Conservation (phyloP, 2,329 filamentous ascomycete species). For the Coniochaeta pulveracea region DNA sequence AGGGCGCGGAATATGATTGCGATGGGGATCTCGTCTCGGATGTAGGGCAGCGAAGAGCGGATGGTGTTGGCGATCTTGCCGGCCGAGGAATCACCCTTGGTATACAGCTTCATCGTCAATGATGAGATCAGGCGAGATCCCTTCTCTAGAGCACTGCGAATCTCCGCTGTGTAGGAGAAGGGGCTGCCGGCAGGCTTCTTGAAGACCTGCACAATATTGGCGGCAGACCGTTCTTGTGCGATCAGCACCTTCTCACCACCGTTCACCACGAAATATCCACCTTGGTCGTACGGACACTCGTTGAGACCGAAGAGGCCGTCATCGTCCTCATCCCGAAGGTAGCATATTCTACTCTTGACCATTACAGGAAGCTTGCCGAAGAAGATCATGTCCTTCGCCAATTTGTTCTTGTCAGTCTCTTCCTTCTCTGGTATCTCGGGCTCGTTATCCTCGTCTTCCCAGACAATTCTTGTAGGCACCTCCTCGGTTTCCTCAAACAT, state of each 20-base stretch:
- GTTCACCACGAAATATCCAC: constrained; percentile 98
- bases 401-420: constrained; percentile 38
- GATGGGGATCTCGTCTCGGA: constrained; percentile 87
- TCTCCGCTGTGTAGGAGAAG: constrained; percentile 89
- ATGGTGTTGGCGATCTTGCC: constrained; percentile 80
- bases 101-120: constrained; percentile 79
- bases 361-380: constrained; percentile 95
- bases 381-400: constrained; percentile 65
- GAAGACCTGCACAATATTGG: constrained; percentile 98
- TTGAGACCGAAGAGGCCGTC: constrained; percentile 83
- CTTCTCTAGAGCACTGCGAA: constrained; percentile 91
- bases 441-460: constrained; percentile 48
- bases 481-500: constrained; percentile 44
- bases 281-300: constrained; percentile 96
- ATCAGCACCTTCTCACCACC: constrained; percentile 98
- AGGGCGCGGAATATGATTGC: constrained; percentile 92
- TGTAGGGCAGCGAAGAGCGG: constrained; percentile 82
- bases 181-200: constrained; percentile 91
- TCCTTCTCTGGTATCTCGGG: constrained; percentile 21
- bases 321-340: constrained; percentile 72
- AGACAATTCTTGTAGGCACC: constrained; percentile 45
- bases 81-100: constrained; percentile 70
- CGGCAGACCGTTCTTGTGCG: constrained; percentile 91
- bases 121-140: constrained; percentile 91
- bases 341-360: constrained; percentile 94